phyloP scores from a whole-genome alignment of 208 protist genomes.

The Crithidia brevicula region DNA sequence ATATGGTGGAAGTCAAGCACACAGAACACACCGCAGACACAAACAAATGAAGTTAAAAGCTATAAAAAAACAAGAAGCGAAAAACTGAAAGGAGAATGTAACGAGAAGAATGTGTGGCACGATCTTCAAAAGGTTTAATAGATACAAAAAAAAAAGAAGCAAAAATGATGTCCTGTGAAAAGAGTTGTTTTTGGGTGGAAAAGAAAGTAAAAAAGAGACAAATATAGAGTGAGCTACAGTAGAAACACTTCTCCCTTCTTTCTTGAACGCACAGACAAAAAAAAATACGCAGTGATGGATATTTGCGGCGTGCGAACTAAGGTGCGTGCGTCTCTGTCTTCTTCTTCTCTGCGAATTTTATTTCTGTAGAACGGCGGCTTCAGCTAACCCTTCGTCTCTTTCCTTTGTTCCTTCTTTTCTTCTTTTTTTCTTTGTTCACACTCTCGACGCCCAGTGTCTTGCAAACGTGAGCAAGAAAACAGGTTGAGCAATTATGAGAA shows the following conservation, averaged over 20 bases:
- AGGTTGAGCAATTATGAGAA: too few relatives aligned
- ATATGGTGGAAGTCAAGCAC: too few relatives aligned
- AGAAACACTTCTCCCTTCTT: not conserved
- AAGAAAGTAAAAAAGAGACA: conserved; percentile 8
- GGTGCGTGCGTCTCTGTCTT: too few relatives aligned
- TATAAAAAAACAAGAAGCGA: not conserved
- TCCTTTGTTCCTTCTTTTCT: not conserved
- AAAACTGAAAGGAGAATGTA: conserved; percentile 6
- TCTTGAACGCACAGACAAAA: too few relatives aligned
- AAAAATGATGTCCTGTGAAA: not conserved
- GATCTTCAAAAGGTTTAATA: not conserved
- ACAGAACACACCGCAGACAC: too few relatives aligned
- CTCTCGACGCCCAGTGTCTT: too few relatives aligned
- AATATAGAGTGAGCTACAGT: conserved; percentile 9
- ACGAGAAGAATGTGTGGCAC: conserved; percentile 4
- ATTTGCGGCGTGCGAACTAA: too few relatives aligned
- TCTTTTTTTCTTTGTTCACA: too few relatives aligned
- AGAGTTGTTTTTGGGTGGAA: not conserved
- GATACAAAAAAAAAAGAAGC: not conserved
- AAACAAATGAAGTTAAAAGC: too few relatives aligned
- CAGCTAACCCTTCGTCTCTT: not conserved
- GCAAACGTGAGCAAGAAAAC: too few relatives aligned
- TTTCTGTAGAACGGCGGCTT: not conserved
- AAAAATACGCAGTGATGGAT: too few relatives aligned
- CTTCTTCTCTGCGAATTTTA: not conserved